Evolutionary conservation across 352 stramenopile genomes (phyloP).

Genomic region (Phytopythium helicoides): DNA sequence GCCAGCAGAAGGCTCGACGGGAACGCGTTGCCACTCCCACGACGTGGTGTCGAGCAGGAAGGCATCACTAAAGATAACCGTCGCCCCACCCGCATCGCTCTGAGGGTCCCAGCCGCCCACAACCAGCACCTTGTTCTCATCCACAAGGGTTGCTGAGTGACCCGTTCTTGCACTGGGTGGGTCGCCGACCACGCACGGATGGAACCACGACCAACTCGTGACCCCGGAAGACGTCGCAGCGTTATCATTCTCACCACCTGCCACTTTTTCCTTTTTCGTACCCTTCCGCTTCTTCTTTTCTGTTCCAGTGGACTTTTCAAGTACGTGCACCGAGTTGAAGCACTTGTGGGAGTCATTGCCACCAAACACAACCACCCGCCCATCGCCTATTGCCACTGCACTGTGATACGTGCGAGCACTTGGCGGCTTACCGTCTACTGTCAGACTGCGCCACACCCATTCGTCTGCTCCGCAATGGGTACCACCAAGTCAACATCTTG

Average conservation of each 20-base stretch:
- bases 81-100: constrained; percentile 36
- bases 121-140: constrained; percentile 86
- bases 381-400: constrained; percentile 50
- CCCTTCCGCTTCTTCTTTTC: constrained; percentile 9
- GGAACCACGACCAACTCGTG: constrained; percentile 81
- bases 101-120: constrained; percentile 94
- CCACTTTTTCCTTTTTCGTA: constrained; percentile 9
- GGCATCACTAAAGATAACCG: constrained; percentile 82
- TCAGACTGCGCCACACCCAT: constrained; percentile 90
- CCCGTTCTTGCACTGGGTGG: constrained; percentile 83
- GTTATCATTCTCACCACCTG: constrained; percentile 5
- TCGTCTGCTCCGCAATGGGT: constrained; percentile 32
- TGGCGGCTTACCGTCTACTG: constrained; percentile 87
- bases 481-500: too few relatives aligned
- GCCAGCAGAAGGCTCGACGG: constrained; percentile 22
- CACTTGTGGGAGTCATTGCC: constrained; percentile 91
- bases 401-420: constrained; percentile 91
- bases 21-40: constrained; percentile 87
- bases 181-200: constrained; percentile 74
- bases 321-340: constrained; percentile 92
- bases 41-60: constrained; percentile 90
- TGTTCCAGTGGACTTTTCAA: constrained; percentile 51
- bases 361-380: constrained; percentile 91
- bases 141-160: constrained; percentile 87
- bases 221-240: background rate